Evolutionary conservation across 2,329 filamentous ascomycete genomes (phyloP), one percentile per base, ranked within the genome.

Genomic region (Fusarium brevicatenulatum): DNA sequence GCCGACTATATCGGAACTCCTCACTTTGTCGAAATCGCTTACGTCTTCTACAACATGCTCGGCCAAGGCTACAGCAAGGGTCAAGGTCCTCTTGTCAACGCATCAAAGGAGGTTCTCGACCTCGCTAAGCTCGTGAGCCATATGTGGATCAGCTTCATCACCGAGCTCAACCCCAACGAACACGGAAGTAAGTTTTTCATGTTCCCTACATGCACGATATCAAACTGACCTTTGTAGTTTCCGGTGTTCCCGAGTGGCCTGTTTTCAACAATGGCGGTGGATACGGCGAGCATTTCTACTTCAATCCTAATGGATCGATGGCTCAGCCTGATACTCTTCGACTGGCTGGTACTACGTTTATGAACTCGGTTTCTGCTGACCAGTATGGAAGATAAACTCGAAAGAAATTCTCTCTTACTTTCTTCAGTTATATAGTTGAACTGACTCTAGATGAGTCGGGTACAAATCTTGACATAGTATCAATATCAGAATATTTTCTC

Each of bases 31-130:
- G 79, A 80, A 56, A 68, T 80, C 21, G 75, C 72, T 10, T 80
- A 32, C 59, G 86, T 89, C 5, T 90, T 90, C 65, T 79, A 89
- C 78, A 90, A 90, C 68, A 78, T 82, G 7, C 70, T 80, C 4
- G 87, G 87, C 4, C 68, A 81, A 9, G 74, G 28, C 82, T 87
- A 75, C 21, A 36, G 47, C 2, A 52, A 69, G 25, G 58, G 58
- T 2, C 42, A 43, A 9, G 80, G 81, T 39, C 84, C 84, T 5
- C 81, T 85, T n/a, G 79, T 69, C 7, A 81, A 82, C 37, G 79
- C 81, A 64, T 81, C 86, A 1, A 74, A 83, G 56, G 82, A 80
- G n/a, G 64, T 77, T 21, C 55, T 77, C 5, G 63, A 61, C 15
- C 34, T 89, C 19, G 83, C 85, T 11, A 77, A 82, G 57, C 78